Evolutionary conservation across 208 protist genomes (phyloP), one percentile per base, ranked within the genome.

Genomic region (Wallacemonas rigidus): DNA sequence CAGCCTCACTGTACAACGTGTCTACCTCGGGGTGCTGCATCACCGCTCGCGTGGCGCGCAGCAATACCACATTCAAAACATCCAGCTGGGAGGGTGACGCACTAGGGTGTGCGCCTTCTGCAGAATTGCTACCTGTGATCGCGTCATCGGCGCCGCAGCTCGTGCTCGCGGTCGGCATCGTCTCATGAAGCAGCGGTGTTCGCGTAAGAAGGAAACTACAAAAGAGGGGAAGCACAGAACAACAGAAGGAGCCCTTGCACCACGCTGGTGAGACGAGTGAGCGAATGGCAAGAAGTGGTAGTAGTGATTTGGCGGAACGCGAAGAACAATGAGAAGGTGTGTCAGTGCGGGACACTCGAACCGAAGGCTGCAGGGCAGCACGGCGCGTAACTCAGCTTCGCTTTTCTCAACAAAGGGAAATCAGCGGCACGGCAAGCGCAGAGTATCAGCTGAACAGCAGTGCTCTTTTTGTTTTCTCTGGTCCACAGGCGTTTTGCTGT

Each of bases 41-140:
- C 17, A 90, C 71, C 1, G 81, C 79, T 6, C 79, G 77, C n/a
- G 72, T 87, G 75, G 93, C 84, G 57, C 87, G 83, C n/a, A 86
- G 67, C 2, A 88, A 60, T n/a, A 90, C 48, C 41, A 82, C 82
- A 41, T 61, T 56, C 14, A 77, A 58, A 54, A 77, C 54, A 12
- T 65, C 60, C 38, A 54, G 47, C 54, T 72, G 57, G 3, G 67
- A 61, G 7, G 47, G 51, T n/a, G 45, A 8, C 15, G n/a, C 3
- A 38, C 9, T 6, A 12, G 38, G 6, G 11, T 8, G 3, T 1
- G 11, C 41, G 12, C 5, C 7, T 53, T n/a, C 17, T 3, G 1
- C 41, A 8, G 36, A 0, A 3, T 39, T 11, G 15, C 7, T 38
- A 43, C 14, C 54, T 6, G 45, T 14, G 12, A 50, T 6, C 6